phyloP scores from a whole-genome alignment of 768 basidiomycete species.

The Asterophora lycoperdoides region DNA sequence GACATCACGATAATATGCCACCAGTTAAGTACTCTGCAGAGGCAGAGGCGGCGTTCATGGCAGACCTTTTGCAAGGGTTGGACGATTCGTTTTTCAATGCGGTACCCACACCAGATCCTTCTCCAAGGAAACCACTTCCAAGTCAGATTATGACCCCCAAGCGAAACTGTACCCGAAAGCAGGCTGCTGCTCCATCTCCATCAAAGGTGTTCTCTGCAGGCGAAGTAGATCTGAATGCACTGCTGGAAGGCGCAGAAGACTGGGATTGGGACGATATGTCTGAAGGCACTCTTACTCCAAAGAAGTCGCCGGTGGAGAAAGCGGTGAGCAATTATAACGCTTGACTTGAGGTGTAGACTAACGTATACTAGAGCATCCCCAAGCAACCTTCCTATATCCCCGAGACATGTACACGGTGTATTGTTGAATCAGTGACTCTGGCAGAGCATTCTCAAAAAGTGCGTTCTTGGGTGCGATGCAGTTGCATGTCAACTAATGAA shows the following conservation, averaged over 20 bases:
- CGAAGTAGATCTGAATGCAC: constrained; percentile 41
- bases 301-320: constrained; percentile 35
- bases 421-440: constrained; percentile 44
- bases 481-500: background rate
- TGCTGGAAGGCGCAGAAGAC: constrained; percentile 63
- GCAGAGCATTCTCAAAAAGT: constrained; percentile 40
- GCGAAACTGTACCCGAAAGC: constrained; percentile 10
- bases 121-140: constrained; percentile 20
- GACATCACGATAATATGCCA: constrained; percentile 25
- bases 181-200: constrained; percentile 14
- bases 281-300: constrained; percentile 46
- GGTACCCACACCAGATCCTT: constrained; percentile 32
- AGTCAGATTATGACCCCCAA: constrained; percentile 13
- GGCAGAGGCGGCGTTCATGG: constrained; percentile 60
- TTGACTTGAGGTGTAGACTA: background rate
- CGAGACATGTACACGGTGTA: constrained; percentile 50
- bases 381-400: constrained; percentile 23
- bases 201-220: constrained; percentile 22
- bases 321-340: constrained; percentile 13
- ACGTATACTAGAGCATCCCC: constrained; percentile 4
- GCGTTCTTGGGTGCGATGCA: constrained; percentile 2
- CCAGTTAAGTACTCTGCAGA: constrained; percentile 29
- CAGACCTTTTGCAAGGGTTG: constrained; percentile 29
- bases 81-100: constrained; percentile 50
- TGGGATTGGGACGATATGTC: constrained; percentile 68